Base-by-base conservation (phyloP, 2,329 filamentous ascomycete genomes). In the Penicillium fuscoglaucum region DNA sequence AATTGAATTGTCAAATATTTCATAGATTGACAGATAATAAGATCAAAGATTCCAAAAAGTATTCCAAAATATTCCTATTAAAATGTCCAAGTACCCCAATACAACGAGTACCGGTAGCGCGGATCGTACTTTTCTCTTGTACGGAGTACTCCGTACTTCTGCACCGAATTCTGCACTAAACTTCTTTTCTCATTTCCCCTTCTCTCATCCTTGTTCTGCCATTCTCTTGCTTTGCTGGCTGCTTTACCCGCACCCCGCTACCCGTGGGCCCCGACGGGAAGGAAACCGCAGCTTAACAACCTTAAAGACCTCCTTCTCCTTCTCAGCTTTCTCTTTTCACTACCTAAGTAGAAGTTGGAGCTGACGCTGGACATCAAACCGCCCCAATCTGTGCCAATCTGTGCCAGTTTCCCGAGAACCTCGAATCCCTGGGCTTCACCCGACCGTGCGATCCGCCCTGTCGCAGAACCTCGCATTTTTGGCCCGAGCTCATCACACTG, bases 161-260 rank as follows among this genome's bases (percentile, higher is more conserved):
- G 40, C 48, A 49, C 45, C 4, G 24, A 29, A 19, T 49, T 48
- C 39, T 46, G 51, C 45, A 33, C 29, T 6, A 39, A 35, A 31
- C 45, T 47, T 41, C 50, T 24, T 40, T 26, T 21, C 17, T 48
- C 41, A 58, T 49, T 53, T 51, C n/a, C 43, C 45, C 48, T 49
- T 47, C 47, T 52, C 37, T 44, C 49, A 37, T 51, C 41, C 37
- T 53, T 52, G n/a, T 37, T 17, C 31, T 33, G 26, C 33, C 41
- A 17, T 44, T 33, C 39, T 43, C n/a, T 26, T 12, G n/a, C 33
- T 24, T 35, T 26, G 9, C 28, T 19, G 37, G 37, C 17, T 24
- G 10, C 21, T 40, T 40, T 31, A 29, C 35, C 45, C 49, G 35
- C 35, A 29, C 35, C 29, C 40, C 50, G 33, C 39, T 49, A 44